Evolutionary conservation across 2,329 filamentous ascomycete genomes (phyloP).

Genomic region (Phialocephala subalpina): DNA sequence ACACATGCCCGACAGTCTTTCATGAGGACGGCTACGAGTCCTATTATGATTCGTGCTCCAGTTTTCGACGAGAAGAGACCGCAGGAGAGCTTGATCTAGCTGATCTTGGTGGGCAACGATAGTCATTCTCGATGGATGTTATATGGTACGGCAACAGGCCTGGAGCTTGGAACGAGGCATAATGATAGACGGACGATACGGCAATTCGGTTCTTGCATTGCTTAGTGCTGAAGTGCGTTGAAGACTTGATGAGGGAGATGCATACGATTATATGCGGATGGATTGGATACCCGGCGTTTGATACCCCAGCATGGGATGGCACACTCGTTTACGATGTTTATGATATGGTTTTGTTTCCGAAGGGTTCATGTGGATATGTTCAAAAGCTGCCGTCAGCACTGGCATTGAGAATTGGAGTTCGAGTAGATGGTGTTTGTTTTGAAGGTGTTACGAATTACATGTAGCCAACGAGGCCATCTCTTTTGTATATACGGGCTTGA

Average conservation of each 20-base stretch:
- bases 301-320: not conserved
- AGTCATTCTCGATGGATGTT: not conserved
- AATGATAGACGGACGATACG: not conserved
- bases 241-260: not conserved
- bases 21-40: constrained; percentile 32
- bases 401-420: not conserved
- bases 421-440: not conserved
- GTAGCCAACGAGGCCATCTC: not conserved
- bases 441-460: not conserved
- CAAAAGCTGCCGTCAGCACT: not conserved
- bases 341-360: not conserved
- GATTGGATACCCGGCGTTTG: constrained; percentile 7
- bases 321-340: not conserved
- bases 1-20: constrained; percentile 33
- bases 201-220: not conserved
- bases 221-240: not conserved
- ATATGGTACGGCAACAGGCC: too few species aligned
- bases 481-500: not conserved
- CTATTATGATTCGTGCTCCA: constrained; percentile 25
- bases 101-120: not conserved
- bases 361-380: not conserved
- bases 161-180: not conserved
- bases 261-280: not conserved
- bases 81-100: constrained; percentile 3
- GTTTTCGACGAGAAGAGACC: not conserved